Conservation (phyloP, 2,329 filamentous ascomycete genomes). For the Colletotrichum higginsianum region DNA sequence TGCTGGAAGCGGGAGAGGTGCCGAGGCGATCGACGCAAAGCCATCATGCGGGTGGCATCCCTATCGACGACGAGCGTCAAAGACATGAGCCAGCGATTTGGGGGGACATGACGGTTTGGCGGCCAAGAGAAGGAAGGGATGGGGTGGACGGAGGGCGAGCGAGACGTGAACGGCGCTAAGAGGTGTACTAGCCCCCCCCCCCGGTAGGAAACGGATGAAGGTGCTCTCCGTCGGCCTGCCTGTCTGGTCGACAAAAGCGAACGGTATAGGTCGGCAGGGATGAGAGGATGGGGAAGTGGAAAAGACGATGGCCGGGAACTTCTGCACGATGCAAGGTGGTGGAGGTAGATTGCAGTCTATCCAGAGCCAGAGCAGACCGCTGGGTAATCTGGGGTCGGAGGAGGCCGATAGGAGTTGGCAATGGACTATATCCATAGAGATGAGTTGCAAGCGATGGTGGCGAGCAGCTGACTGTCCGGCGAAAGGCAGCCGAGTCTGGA, state of each 20-base stretch:
- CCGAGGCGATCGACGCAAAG: slow-evolving; percentile 29
- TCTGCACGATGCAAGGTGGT: slow-evolving; percentile 14
- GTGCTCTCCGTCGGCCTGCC: slow-evolving; percentile 25
- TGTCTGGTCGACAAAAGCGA: slow-evolving; percentile 18
- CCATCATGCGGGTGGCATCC: slow-evolving; percentile 6
- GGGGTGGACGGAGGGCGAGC: slow-evolving; percentile 17
- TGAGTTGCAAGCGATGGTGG: not conserved
- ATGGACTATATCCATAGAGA: not conserved
- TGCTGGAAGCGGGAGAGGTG: slow-evolving; percentile 38
- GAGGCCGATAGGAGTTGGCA: slow-evolving; percentile 5
- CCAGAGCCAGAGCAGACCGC: not conserved
- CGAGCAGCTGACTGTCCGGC: not conserved
- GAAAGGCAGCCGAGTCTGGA: not conserved
- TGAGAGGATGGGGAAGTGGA: slow-evolving; percentile 14
- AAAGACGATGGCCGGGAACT: slow-evolving; percentile 15
- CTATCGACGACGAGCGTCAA: not conserved
- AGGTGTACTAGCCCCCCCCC: slow-evolving; percentile 3
- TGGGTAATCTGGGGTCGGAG: slow-evolving; percentile 19
- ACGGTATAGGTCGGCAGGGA: slow-evolving; percentile 25
- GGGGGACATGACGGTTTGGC: slow-evolving; percentile 3
- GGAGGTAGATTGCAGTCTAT: slow-evolving; percentile 4
- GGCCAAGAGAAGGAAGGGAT: slow-evolving; percentile 27
- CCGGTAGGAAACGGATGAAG: slow-evolving; percentile 8
- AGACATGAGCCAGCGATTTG: not conserved
- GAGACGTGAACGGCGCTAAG: slow-evolving; percentile 21